Evolutionary conservation across 148 eudicot genomes (phyloP), one percentile per base, ranked within the genome.

Genomic region (Rhododendron mucronatum): DNA sequence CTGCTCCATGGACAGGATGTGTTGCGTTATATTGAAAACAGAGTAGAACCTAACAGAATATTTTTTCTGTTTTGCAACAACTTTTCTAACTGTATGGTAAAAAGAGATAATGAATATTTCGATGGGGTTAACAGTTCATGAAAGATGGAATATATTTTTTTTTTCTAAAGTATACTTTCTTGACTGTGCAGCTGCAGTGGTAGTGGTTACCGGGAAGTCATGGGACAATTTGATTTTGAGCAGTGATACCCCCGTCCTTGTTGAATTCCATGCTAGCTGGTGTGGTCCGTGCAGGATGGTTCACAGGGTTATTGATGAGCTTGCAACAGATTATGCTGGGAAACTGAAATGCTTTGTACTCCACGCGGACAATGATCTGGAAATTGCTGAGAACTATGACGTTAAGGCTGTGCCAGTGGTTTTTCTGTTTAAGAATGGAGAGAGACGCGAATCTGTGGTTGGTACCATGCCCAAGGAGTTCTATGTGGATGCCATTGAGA

Each of bases 281-380:
- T 97, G 98, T 67, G 99, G 98, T n/a, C 98, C 99, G 21, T 95
- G 99, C 90, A 89, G 90, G 87, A 97, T 97, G 99, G 98, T 97
- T 81, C 99, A 95, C 85, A 94, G 99, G 51, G 95, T 95, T 85
- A 94, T 97, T 9, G 95, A 97, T 79, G 99, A 97, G 91, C 92
- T 97, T 59, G 95, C 99, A 5, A 57, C 53, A 11, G 99, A 95
- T 77, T 97, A 94, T 74, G 87, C 90, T 63, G 98, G 94, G 18
- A 91, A 90, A 86, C 65, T 97, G 37, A 90, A 92, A 55, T 95
- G 95, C 90, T 94, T 89, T 20, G 89, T 93, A 41, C 91, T 97
- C 39, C 86, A 95, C 44, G 91, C 96, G 0, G 99, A 97, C 88
- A 86, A 69, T 20, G 95, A 97, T 67, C 55, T 63, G 28, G 61